Evolutionary conservation across 2,329 filamentous ascomycete species (phyloP), one percentile per base, ranked within the genome.

Genomic region (Clonostachys solani): DNA sequence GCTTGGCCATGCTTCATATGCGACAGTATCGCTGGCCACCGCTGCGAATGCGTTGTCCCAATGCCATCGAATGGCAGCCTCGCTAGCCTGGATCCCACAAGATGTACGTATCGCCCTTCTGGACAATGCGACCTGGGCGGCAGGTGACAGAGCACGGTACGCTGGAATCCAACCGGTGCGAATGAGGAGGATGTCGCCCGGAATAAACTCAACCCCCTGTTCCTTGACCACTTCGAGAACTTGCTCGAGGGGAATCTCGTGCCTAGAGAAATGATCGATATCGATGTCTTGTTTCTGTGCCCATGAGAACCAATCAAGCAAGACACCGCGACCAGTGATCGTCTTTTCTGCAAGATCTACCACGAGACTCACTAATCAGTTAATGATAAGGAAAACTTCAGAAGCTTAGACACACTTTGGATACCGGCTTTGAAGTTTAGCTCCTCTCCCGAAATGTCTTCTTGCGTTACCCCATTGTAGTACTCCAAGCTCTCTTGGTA

Each of bases 171-270:
- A 42, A 6, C 65, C 65, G 34, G 67, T 64, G 17, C 74, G 68
- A 6, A 77, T 60, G 47, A 81, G 69, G 9, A 81, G 62, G n/a
- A 80, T 72, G 46, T 80, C 78, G 4, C 77, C 78, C 4, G 60
- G 63, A 40, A 65, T 63, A 42, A 79, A 76, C 0, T 57, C 64
- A 18, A 18, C 17, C 15, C 15, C 15, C 9, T 29, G 23, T 6
- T 67, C 62, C 43, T 64, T 52, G 2, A 72, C 72, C 6, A 69
- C 58, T 5, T 62, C 57, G 1, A 59, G 47, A 0, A 71, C 52
- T 2, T 43, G 58, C 19, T 10, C 13, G 5, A 58, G 54, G 36
- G 59, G 58, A 40, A 74, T 61, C 29, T 60, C 55, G 54, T 73
- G 62, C 16, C 62, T 54, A 33, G 71, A 64, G 53, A 78, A 64